These are phyloP conservation scores for Candida sanyaensis DNA, from an alignment of 1,139 yeast species.

Conservation along the genomic window DNA sequence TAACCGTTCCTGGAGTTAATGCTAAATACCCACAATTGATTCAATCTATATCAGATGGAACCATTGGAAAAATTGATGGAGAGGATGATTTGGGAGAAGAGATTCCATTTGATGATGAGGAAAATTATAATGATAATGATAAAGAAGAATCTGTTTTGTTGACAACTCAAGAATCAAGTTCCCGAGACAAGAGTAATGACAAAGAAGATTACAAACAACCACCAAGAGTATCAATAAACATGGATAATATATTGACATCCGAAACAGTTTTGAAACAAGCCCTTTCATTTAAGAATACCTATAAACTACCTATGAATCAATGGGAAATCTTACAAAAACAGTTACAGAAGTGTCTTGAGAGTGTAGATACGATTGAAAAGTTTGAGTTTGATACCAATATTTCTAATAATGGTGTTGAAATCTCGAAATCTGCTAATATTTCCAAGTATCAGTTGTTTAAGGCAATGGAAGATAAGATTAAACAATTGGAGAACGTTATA, in stretches of 20 bases:
- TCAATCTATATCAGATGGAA: not conserved
- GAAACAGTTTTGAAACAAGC: not conserved
- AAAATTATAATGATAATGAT: no score
- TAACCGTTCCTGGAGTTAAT: slow-evolving; percentile 19
- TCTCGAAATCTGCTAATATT: not conserved
- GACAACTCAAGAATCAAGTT: not conserved
- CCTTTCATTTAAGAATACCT: not conserved
- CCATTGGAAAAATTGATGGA: slow-evolving; percentile 7
- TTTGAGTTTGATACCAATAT: not conserved
- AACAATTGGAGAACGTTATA: not conserved
- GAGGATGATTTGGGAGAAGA: slow-evolving; percentile 31
- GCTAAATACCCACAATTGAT: not conserved
- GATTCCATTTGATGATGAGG: slow-evolving; percentile 15
- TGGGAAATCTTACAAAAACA: not conserved
- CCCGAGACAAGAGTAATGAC: not conserved
- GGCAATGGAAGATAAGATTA: not conserved
- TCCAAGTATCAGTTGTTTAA: not conserved
- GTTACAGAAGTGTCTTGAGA: not conserved
- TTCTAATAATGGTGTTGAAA: not conserved
- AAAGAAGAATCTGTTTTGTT: not conserved
- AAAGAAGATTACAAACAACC: slow-evolving; percentile 7
- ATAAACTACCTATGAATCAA: not conserved
- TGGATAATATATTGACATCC: not conserved
- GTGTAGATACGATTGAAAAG: not conserved
- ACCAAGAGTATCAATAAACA: not conserved